A percentile compares a stretch with the other conserved stretches of the same genome.
Conservation (phyloP, 306 rosid genomes). For the Dryas drummondii region DNA sequence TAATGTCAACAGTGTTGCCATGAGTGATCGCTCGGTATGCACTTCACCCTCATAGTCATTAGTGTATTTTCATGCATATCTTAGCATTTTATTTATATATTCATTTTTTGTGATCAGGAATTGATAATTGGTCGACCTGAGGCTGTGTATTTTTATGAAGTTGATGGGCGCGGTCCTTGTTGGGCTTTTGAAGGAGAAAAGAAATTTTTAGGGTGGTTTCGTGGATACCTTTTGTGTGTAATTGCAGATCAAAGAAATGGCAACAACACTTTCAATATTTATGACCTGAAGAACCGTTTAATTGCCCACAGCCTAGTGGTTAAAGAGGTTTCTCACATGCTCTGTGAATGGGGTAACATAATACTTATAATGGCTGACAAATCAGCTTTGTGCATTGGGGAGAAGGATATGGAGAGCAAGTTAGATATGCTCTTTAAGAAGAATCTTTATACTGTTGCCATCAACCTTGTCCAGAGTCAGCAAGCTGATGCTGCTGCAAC, state of each 20-base stretch:
- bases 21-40: constrained; percentile 92
- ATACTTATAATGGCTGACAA: constrained; percentile 85
- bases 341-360: constrained; percentile 96
- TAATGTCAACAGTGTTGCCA: constrained; percentile 62
- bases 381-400: constrained; percentile 87
- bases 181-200: constrained; percentile 99
- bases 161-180: constrained; percentile 99
- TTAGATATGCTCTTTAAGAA: constrained; percentile 96
- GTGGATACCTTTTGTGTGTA: constrained; percentile 94
- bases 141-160: constrained; percentile 94
- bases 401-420: constrained; percentile 99
- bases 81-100: not conserved
- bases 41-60: constrained; percentile 16
- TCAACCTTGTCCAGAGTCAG: constrained; percentile 94
- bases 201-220: constrained; percentile 92
- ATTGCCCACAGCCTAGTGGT: constrained; percentile 84
- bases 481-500: constrained; percentile 99
- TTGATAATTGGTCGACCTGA: constrained; percentile 91
- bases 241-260: constrained; percentile 88
- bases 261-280: constrained; percentile 75
- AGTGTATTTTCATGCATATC: not conserved
- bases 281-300: constrained; percentile 87
- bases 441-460: constrained; percentile 87
- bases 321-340: constrained; percentile 92
- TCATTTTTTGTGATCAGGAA: constrained; percentile 49